A percentile compares a stretch with the other conserved stretches of the same genome.
These are phyloP conservation scores for Paraphaeosphaeria minitans DNA, from an alignment of 2,329 filamentous ascomycete genomes.

Conservation along the genomic window DNA sequence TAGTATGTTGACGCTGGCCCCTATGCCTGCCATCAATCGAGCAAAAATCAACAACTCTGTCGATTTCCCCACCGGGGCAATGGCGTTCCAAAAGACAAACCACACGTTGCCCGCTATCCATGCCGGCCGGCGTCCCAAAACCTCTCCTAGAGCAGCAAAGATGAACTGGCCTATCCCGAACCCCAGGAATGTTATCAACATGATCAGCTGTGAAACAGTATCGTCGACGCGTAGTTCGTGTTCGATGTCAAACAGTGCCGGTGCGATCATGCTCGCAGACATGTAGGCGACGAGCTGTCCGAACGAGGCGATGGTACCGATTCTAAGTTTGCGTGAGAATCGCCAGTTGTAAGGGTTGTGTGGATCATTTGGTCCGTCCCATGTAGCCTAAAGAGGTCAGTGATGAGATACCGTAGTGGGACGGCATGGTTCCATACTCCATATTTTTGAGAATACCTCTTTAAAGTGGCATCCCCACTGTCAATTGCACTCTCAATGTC, in stretches of 20 bases:
- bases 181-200: conserved; percentile 21
- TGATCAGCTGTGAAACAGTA: conserved; percentile 16
- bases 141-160: conserved; percentile 15
- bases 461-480: background rate
- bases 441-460: background rate
- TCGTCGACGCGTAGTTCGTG: conserved; percentile 16
- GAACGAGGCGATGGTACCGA: conserved; percentile 13
- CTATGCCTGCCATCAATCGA: conserved; percentile 18
- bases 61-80: conserved; percentile 12
- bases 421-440: background rate
- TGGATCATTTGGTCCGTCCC: conserved; percentile 30
- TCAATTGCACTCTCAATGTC: background rate
- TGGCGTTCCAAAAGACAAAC: conserved; percentile 22
- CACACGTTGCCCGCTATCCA: conserved; percentile 1
- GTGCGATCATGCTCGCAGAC: conserved; percentile 22
- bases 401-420: background rate
- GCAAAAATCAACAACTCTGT: conserved; percentile 16
- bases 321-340: conserved; percentile 23
- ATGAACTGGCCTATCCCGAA: conserved; percentile 21
- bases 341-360: conserved; percentile 44
- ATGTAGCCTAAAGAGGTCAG: conserved; percentile 10
- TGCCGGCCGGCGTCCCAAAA: conserved; percentile 15
- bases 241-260: conserved; percentile 17
- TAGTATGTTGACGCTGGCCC: conserved; percentile 20
- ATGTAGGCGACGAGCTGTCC: conserved; percentile 23